Percentiles rank a stretch among this genome's conserved stretches.
phyloP scores from a whole-genome alignment of 208 protist species.

The Trichomonas gallinae region DNA sequence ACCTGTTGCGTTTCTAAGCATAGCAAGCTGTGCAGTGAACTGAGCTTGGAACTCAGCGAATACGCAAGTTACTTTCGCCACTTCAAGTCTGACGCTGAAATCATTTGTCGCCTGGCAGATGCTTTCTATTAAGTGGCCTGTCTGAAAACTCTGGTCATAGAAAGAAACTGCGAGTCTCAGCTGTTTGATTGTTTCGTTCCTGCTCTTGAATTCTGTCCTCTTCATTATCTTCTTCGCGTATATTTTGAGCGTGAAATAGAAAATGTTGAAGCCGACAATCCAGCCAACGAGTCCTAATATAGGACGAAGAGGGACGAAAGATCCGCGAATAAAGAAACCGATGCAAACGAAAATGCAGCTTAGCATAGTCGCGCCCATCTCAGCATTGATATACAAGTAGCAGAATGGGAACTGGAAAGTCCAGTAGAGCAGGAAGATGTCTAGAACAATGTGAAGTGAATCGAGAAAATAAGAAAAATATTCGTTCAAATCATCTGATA shows the following conservation, averaged over 20 bases:
- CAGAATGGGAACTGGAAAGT: neutral
- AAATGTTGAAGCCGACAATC: neutral
- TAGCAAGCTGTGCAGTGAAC: neutral
- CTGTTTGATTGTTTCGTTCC: neutral
- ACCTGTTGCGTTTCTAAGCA: neutral
- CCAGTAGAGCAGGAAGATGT: neutral
- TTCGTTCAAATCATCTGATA: neutral
- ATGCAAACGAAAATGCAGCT: neutral
- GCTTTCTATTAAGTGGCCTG: neutral
- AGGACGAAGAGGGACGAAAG: neutral
- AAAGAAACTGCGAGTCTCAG: neutral
- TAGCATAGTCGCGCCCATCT: neutral
- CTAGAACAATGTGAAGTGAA: neutral
- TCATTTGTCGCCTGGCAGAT: neutral
- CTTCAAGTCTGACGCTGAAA: neutral
- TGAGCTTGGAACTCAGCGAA: neutral
- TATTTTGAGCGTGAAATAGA: neutral
- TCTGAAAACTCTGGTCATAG: neutral
- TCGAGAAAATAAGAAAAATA: neutral
- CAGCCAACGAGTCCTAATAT: neutral
- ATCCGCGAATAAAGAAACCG: neutral
- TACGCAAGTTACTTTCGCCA: neutral
- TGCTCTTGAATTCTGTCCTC: neutral
- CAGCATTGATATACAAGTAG: neutral
- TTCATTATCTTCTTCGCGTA: neutral